Conservation (phyloP, 257 asterid genomes). For the Solanum habrochaites region DNA sequence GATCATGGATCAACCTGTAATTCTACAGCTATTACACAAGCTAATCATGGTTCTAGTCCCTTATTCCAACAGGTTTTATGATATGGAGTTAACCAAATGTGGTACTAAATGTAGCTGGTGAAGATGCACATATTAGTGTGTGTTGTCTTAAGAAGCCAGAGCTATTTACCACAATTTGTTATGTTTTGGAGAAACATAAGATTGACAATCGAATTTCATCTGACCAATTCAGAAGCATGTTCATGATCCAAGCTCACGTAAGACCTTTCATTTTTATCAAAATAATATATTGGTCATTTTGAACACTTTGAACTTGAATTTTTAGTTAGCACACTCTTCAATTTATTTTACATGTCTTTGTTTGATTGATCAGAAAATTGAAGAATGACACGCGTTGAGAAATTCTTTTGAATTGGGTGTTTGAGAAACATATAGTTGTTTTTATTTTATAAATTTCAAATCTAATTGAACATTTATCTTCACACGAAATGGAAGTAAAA, state of each 20-base stretch:
- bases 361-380: background rate
- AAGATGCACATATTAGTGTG: conserved; percentile 16
- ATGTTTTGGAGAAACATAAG: conserved; percentile 27
- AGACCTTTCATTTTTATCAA: background rate
- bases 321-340: background rate
- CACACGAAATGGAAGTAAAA: background rate
- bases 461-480: background rate
- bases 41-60: background rate
- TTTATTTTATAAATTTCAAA: background rate
- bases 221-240: conserved; percentile 15
- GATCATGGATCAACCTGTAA: conserved; percentile 28
- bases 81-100: conserved; percentile 25
- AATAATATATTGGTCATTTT: background rate
- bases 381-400: background rate
- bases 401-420: background rate
- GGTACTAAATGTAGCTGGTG: conserved; percentile 15
- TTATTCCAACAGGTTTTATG: background rate
- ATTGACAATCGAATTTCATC: conserved; percentile 21
- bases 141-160: conserved; percentile 19
- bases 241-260: conserved; percentile 16
- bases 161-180: conserved; percentile 7
- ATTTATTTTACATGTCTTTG: background rate
- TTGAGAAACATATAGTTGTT: background rate
- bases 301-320: background rate
- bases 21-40: background rate